Evolutionary conservation across 1,284 basidiomycete genomes (phyloP), one percentile per base, ranked within the genome.

Genomic region (Microbotryum scabiosae): DNA sequence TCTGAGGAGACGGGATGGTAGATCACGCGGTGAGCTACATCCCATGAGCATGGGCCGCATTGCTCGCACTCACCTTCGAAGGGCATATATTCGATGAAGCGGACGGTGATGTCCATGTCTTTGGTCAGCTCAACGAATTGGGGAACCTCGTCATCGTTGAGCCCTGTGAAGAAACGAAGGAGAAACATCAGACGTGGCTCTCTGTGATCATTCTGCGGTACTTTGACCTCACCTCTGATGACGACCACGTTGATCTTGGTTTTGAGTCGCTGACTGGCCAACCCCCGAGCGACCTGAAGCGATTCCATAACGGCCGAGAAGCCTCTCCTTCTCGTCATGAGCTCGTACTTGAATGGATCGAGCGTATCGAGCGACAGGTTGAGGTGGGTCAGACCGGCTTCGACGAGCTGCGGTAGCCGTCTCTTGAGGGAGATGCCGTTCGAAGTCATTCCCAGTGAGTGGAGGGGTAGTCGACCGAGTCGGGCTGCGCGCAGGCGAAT

Each of bases 11-110:
- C 2, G 30, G 30, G 32, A 9, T 5, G 18, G 36, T 41, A 9
- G 2, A 5, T 26, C 30, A 53, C 8, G 14, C 16, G 16, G 6
- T 47, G 30, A 30, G 20, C 9, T 18, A 41, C 36, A 5, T 16
- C 36, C 14, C 10, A 12, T 5, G 1, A 41, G 3, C 21, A 25
- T n/a, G 18, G 26, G 14, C 10, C 8, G n/a, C 21, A n/a, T n/a
- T n/a, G 0, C 8, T 20, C 6, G 21, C 36, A 73, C 75, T 70
- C 69, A 86, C 86, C 88, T 71, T 84, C 86, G 73, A 93, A 93
- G 9, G 90, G 90, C 90, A 93, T 92, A 73, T 90, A 92, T 74
- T 91, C 89, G 62, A 92, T 92, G 74, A 93, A 90, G 21, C 90
- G 83, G 25, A 91, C 82, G 48, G 83, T 87, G 47, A 91, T 74